Evolutionary conservation across 106 monocot genomes (phyloP).

Genomic region (Dioscorea zingiberensis): DNA sequence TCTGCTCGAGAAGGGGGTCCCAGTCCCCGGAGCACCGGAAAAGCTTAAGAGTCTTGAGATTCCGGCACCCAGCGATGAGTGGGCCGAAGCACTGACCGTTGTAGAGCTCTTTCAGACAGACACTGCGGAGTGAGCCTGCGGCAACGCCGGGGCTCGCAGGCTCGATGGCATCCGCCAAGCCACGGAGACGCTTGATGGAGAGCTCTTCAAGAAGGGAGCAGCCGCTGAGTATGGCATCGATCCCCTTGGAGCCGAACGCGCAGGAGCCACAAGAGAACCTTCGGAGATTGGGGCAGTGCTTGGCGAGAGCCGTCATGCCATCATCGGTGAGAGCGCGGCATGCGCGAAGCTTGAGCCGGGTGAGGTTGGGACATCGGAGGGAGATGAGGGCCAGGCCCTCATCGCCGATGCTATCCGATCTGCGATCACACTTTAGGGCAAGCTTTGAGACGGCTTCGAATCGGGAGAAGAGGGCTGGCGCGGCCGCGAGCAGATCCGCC

Average conservation of each 20-base stretch:
- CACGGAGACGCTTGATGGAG: constrained; percentile 65
- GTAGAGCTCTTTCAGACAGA: constrained; percentile 73
- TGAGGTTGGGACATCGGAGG: constrained; percentile 37
- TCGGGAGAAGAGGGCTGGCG: constrained; percentile 34
- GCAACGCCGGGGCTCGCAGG: background rate
- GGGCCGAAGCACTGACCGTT: constrained; percentile 71
- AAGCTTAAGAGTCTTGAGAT: constrained; percentile 52
- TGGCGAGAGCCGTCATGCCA: constrained; percentile 52
- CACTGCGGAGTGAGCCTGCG: constrained; percentile 33
- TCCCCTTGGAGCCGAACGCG: constrained; percentile 64
- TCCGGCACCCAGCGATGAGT: constrained; percentile 39
- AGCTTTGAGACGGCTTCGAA: constrained; percentile 61
- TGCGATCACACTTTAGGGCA: constrained; percentile 65
- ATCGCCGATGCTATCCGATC: constrained; percentile 60
- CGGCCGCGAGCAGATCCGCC: constrained; percentile 28
- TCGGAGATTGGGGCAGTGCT: constrained; percentile 38
- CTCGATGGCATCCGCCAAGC: constrained; percentile 23
- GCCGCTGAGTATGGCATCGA: constrained; percentile 46
- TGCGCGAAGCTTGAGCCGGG: constrained; percentile 70
- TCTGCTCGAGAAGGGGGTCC: constrained; percentile 49
- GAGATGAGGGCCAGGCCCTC: constrained; percentile 45
- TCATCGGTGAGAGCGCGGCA: constrained; percentile 52
- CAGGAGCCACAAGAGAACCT: constrained; percentile 75
- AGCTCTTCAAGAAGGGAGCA: constrained; percentile 63
- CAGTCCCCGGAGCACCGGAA: constrained; percentile 77